Evolutionary conservation across 2,329 filamentous ascomycete species (phyloP), one percentile per base, ranked within the genome.

Genomic region (Aspergillus melleus): DNA sequence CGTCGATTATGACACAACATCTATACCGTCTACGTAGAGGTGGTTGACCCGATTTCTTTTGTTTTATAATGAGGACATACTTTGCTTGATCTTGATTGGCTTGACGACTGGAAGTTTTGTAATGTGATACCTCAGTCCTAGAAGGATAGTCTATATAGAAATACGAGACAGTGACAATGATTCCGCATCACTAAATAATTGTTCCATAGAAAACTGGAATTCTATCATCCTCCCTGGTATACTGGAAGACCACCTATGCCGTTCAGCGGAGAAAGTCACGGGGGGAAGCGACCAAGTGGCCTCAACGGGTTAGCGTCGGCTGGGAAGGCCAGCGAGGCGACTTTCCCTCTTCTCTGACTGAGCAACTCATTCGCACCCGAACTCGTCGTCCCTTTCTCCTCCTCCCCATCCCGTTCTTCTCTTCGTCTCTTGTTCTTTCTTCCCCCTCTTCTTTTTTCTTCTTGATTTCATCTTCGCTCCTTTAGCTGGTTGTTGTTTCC

Each of bases 231-330:
- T 29, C 4, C 24, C 24, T 24, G 24, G 22, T 24, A 29, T 29
- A 29, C 26, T 29, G 4, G 26, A 9, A 46, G 16, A 46, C 8
- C 16, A 20, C 42, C 14, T 19, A 46, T 46, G 42, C 42, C 42
- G 16, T n/a, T 46, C 42, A 5, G 42, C 16, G 42, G 26, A 49
- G 39, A 29, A 29, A 29, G 26, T 54, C 54, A 53, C 12, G 57
- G 64, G 64, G 65, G 64, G 64, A 68, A 72, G 70, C 67, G 72
- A 73, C 70, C 72, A 74, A 73, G 71, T 74, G 73, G 69, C 74
- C 73, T 74, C 70, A 74, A 74, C 58, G 26, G 67, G 67, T 63
- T 74, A 74, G 72, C 71, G 72, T 61, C 72, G 70, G 68, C 68
- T 67, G 70, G 26, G 73, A 74, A 74, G 72, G 71, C 72, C 72